Conservation (phyloP, 768 basidiomycete species). For the Stropharia rugosoannulata region DNA sequence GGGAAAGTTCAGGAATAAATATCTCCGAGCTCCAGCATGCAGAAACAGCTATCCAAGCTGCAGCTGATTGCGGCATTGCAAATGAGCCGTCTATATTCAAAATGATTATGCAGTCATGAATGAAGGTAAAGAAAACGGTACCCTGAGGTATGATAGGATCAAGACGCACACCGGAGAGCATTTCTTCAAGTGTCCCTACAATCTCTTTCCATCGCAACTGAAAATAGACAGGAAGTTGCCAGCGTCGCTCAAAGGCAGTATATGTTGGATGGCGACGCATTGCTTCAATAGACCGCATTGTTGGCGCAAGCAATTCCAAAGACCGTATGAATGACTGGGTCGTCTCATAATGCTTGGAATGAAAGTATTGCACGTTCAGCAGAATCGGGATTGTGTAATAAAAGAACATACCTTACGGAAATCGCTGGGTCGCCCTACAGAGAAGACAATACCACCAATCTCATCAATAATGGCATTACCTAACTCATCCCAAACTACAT, state of each 20-base stretch:
- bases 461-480: slow-evolving; percentile 81
- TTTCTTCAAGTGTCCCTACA: slow-evolving; percentile 71
- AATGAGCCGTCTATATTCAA: slow-evolving; percentile 20
- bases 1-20: slow-evolving; percentile 77
- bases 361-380: background rate
- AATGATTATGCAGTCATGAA: background rate
- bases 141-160: slow-evolving; percentile 42
- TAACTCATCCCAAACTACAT: slow-evolving; percentile 88
- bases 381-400: background rate
- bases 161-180: slow-evolving; percentile 43
- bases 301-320: slow-evolving; percentile 82
- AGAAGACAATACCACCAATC: slow-evolving; percentile 79
- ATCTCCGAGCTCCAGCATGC: slow-evolving; percentile 88
- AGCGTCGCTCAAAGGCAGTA: slow-evolving; percentile 73
- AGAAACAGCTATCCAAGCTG: slow-evolving; percentile 70
- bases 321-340: slow-evolving; percentile 81
- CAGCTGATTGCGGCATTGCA: slow-evolving; percentile 51
- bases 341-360: slow-evolving; percentile 73
- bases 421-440: slow-evolving; percentile 89
- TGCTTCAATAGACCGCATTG: slow-evolving; percentile 60
- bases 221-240: slow-evolving; percentile 97
- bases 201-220: slow-evolving; percentile 98
- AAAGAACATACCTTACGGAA: slow-evolving; percentile 72
- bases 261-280: slow-evolving; percentile 78
- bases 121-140: slow-evolving; percentile 18